phyloP scores from a whole-genome alignment of 805 yeast species.

The Lipomyces chichibuensis region DNA sequence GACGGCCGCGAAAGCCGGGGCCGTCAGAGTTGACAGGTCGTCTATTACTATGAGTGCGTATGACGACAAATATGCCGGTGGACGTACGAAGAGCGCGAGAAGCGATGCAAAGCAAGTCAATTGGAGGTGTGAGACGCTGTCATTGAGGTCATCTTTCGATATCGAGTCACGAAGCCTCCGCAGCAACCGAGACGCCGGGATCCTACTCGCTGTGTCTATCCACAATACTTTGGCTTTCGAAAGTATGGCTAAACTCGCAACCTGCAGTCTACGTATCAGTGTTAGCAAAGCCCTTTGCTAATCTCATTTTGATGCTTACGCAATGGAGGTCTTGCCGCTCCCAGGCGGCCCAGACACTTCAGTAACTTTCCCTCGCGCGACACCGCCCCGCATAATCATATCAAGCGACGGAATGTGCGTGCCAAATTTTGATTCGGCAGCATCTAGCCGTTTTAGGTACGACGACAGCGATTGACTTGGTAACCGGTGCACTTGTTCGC shows the following conservation, averaged over 20 bases:
- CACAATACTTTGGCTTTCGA: constrained; percentile 21
- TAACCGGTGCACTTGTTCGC: constrained; percentile 11
- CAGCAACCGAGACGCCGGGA: constrained; percentile 13
- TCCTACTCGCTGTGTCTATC: constrained; percentile 26
- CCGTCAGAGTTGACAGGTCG: constrained; percentile 21
- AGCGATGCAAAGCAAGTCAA: constrained; percentile 19
- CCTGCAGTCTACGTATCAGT: constrained; percentile 14
- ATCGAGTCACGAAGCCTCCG: not conserved
- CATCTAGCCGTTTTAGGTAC: constrained; percentile 9
- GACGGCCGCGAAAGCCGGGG: constrained; percentile 14
- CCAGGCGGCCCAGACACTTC: constrained; percentile 35
- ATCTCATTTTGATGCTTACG: constrained; percentile 12
- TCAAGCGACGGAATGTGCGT: constrained; percentile 24
- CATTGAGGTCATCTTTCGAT: constrained; percentile 3
- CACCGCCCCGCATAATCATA: constrained; percentile 27
- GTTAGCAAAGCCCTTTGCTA: not conserved
- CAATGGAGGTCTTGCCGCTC: constrained; percentile 32
- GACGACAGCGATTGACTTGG: constrained; percentile 20
- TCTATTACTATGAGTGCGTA: constrained; percentile 24
- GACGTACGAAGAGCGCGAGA: constrained; percentile 17
- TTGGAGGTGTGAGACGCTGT: constrained; percentile 14
- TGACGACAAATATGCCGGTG: constrained; percentile 16
- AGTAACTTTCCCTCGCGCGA: constrained; percentile 26
- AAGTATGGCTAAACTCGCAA: constrained; percentile 18
- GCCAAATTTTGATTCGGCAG: constrained; percentile 15